These are phyloP conservation scores for Corylus americana DNA, from an alignment of 306 rosid species.

Conservation along the genomic window DNA sequence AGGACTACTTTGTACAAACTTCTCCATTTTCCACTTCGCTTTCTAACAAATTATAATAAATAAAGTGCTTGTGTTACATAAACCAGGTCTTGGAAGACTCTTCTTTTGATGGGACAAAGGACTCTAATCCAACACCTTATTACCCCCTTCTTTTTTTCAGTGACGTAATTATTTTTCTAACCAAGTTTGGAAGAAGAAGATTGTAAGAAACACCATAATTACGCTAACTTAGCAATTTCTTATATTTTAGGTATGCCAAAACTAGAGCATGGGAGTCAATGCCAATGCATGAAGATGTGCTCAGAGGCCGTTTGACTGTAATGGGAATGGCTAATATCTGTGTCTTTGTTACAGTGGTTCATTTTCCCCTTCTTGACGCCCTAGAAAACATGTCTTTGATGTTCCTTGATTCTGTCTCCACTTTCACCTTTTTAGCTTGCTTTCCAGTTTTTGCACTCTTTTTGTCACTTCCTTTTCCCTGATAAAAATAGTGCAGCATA, in stretches of 20 bases:
- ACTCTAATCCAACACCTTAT: too few species aligned
- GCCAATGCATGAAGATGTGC: background rate
- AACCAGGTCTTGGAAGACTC: too few species aligned
- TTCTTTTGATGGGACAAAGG: too few species aligned
- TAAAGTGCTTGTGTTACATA: too few species aligned
- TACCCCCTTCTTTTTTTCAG: too few species aligned
- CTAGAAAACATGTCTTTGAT: conserved; percentile 79
- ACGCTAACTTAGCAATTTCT: background rate
- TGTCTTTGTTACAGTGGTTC: background rate
- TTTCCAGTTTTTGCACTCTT: conserved; percentile 58
- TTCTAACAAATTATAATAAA: too few species aligned
- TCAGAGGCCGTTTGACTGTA: background rate
- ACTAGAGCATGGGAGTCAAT: background rate
- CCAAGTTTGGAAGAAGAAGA: too few species aligned
- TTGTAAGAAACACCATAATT: background rate
- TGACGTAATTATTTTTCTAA: too few species aligned
- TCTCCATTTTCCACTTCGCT: too few species aligned
- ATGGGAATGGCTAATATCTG: background rate
- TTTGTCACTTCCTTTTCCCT: conserved; percentile 50
- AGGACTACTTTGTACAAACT: too few species aligned
- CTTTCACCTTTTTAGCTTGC: conserved; percentile 63
- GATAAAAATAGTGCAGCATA: conserved; percentile 15
- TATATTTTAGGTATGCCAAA: background rate
- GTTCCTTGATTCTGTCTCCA: conserved; percentile 77
- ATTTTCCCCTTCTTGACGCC: conserved; percentile 64